These are phyloP conservation scores for Globisporangium irregulare DNA, from an alignment of 352 stramenopile species.

Conservation along the genomic window DNA sequence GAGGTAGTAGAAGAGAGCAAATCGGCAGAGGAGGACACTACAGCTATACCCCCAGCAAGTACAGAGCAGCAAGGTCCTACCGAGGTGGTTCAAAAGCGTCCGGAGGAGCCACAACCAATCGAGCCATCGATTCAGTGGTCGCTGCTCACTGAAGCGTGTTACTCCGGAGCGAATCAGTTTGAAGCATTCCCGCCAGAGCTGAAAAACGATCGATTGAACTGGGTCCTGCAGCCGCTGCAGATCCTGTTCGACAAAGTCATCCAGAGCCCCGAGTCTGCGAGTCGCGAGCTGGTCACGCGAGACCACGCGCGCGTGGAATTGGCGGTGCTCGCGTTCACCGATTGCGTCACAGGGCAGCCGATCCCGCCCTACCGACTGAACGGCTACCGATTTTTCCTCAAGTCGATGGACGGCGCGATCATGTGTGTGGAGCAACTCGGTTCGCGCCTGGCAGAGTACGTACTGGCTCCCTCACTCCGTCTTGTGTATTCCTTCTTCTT, in stretches of 20 bases:
- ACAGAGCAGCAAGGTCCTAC: too few species aligned
- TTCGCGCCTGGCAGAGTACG: neutral
- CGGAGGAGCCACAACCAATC: too few species aligned
- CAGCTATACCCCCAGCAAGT: too few species aligned
- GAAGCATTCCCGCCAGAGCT: neutral
- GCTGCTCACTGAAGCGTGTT: too few species aligned
- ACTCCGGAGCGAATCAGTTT: neutral
- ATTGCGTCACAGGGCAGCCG: neutral
- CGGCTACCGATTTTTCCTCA: neutral
- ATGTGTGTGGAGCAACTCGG: neutral
- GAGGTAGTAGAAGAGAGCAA: too few species aligned
- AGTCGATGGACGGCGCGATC: neutral
- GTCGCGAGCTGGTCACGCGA: neutral
- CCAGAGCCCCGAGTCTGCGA: neutral
- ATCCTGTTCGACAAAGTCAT: neutral
- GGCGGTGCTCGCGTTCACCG: neutral
- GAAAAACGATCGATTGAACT: neutral
- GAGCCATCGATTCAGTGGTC: too few species aligned
- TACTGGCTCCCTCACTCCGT: too few species aligned
- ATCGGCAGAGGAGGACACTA: too few species aligned
- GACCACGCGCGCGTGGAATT: neutral
- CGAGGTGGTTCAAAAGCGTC: too few species aligned
- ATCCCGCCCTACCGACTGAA: neutral
- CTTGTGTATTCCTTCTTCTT: neutral
- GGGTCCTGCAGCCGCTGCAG: neutral